Base-by-base conservation (phyloP, 2,329 filamentous ascomycete species). In the Cercospora zeae-maydis region DNA sequence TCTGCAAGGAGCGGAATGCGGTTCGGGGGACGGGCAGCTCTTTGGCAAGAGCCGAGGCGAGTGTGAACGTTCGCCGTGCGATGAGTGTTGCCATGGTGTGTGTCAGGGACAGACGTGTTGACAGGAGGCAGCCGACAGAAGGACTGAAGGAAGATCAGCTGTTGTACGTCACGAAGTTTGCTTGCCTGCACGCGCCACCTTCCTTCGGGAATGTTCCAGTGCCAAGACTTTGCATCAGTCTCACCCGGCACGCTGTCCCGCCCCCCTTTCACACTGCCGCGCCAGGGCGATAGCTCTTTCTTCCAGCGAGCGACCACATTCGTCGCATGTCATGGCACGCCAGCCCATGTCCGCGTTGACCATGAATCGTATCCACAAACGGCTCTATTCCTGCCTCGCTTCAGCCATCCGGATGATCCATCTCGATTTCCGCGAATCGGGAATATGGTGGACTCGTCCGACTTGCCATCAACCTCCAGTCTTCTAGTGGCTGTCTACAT, bases 41-140 rank as follows among this genome's bases (percentile, higher is more conserved):
- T 75, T 81, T 83, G 42, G 63, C 63, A 70, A 89, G 75, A 37
- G 82, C 81, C 66, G 83, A 79, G 49, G 85, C 80, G 67, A 89
- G 79, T 74, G 85, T 83, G 70, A 89, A 87, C 16, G 87, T 86
- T 68, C 85, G 84, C 74, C 85, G 81, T 67, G 88, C 78, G 61
- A 87, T 77, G 75, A 87, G 88, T 63, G 86, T 51, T 21, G 62
- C 62, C 62, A 64, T 64, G 42, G 4, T 55, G 54, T 16, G 11
- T n/a, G 14, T n/a, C n/a, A 30, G 11, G 27, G n/a, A 13, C 21
- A 34, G 36, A 33, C 24, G 19, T 34, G 57, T 39, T n/a, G 33
- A 21, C n/a, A 37, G 31, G 51, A 19, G 54, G 21, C 21, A 16
- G n/a, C 13, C 4, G 31, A 42, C 14, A n/a, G 4, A 13, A 14